A percentile compares a stretch with the other conserved stretches of the same genome.
phyloP scores from a whole-genome alignment of 306 rosid genomes.

The Ormosia emarginata region DNA sequence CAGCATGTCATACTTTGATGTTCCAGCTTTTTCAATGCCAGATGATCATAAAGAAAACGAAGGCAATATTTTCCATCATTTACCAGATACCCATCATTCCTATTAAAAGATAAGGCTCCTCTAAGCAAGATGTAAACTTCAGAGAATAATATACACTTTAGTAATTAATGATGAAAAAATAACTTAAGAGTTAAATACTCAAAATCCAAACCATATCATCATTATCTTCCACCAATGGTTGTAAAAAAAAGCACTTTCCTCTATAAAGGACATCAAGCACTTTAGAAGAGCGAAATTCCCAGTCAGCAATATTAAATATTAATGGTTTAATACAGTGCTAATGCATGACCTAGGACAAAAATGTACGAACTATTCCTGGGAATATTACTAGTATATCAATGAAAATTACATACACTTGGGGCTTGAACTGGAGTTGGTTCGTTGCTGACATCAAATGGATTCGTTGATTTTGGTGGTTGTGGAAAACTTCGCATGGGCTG shows the following conservation, averaged over 20 bases:
- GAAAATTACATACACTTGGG: slow-evolving; percentile 47
- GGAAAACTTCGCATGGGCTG: slow-evolving; percentile 59
- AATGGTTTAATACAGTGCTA: slow-evolving; percentile 15
- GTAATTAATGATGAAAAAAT: neutral
- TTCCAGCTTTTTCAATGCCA: slow-evolving; percentile 6
- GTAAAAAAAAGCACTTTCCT: neutral
- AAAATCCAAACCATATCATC: neutral
- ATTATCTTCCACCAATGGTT: neutral
- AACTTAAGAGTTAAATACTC: neutral
- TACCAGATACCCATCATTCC: neutral
- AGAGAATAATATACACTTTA: neutral
- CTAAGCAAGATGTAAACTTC: neutral
- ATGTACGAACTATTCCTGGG: neutral
- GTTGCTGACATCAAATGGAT: slow-evolving; percentile 72
- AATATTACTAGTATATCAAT: neutral
- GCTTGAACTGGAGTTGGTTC: slow-evolving; percentile 59
- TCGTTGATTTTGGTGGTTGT: slow-evolving; percentile 57
- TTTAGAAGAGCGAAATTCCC: slow-evolving; percentile 19
- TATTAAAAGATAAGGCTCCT: neutral
- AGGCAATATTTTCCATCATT: neutral
- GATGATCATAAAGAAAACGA: slow-evolving; percentile 2
- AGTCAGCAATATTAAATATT: neutral
- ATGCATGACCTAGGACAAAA: neutral
- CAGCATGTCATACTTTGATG: neutral
- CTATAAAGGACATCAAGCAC: slow-evolving; percentile 4